Evolutionary conservation across 1,284 basidiomycete genomes (phyloP), one percentile per base, ranked within the genome.

Genomic region (Irpex rosettiformis): DNA sequence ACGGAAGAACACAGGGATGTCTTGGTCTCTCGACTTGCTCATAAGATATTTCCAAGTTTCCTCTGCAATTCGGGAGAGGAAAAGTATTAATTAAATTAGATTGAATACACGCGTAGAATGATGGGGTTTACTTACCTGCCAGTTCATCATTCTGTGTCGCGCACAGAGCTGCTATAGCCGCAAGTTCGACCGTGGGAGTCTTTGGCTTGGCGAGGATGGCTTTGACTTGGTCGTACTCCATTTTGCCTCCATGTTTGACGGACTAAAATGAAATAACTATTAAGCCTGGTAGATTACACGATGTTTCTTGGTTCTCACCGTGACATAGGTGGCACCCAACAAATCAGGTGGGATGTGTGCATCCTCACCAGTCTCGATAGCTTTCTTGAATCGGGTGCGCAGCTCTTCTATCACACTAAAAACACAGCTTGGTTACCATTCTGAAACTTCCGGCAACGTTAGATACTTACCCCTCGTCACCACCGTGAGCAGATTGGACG

Each of bases 341-440:
- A 95, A 73, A 73, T 95, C 92, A 22, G 84, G 79, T 5, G 94
- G 92, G 64, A 98, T 94, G 57, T 75, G 79, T 3, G 87, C 88
- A 64, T 91, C 87, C 67, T 97, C 92, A 13, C 84, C 84, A 24
- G 84, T 89, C 64, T 84, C 79, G 63, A 91, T 72, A 71, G 88
- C 92, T 37, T 84, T 77, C 51, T 79, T 76, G 76, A 98, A 98
- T 59, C 93, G 87, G 52, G 76, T 75, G 68, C 81, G 80, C 58
- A 96, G 79, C 71, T 94, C 91, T 56, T 81, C 77, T 58, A 94
- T 72, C 24, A 93, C 90, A 53, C 89, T 92, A 40, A 10, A 52
- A 40, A 47, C 3, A 43, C 37, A 13, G 16, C 45, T 58, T 5
- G 52, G n/a, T n/a, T 18, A 4, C 27, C 10, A 30, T 27, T 4